A percentile compares a stretch with the other conserved stretches of the same genome.
Evolutionary conservation across 225 moss, liverwort and hornwort species (phyloP).

Genomic region (Bryum argenteum): DNA sequence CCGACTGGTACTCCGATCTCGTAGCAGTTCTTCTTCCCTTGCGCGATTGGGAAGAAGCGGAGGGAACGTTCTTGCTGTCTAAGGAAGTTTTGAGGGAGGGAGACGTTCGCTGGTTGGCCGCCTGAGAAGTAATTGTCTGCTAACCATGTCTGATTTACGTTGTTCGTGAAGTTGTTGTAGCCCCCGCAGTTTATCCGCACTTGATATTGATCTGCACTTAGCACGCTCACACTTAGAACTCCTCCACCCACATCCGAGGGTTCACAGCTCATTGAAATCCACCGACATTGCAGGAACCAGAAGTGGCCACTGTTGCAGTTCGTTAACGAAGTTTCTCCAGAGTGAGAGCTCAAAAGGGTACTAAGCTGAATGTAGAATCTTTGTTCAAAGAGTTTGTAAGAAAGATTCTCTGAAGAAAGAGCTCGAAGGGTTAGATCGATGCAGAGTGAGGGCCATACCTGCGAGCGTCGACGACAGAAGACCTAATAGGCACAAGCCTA

Average conservation of each 20-base stretch:
- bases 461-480: constrained; percentile 31
- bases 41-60: constrained; percentile 75
- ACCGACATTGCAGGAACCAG: neutral
- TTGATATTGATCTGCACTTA: constrained; percentile 40
- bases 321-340: too few species aligned
- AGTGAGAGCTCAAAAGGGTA: too few species aligned
- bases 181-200: constrained; percentile 83
- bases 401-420: too few species aligned
- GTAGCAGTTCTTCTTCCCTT: constrained; percentile 95
- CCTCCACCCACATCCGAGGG: too few species aligned
- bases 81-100: constrained; percentile 47
- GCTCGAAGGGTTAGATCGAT: neutral
- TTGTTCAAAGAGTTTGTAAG: too few species aligned
- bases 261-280: neutral
- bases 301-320: too few species aligned
- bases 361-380: too few species aligned
- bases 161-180: constrained; percentile 62
- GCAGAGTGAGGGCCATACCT: constrained; percentile 29
- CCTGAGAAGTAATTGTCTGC: constrained; percentile 79
- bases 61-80: constrained; percentile 68
- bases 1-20: constrained; percentile 72
- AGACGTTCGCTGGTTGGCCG: constrained; percentile 57
- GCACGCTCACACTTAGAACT: neutral
- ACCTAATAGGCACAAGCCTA: constrained; percentile 35
- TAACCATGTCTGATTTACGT: constrained; percentile 72